A percentile compares a stretch with the other conserved stretches of the same genome.
These are phyloP conservation scores for Fusarium liriodendri DNA, from an alignment of 2,329 filamentous ascomycete species.

Conservation along the genomic window DNA sequence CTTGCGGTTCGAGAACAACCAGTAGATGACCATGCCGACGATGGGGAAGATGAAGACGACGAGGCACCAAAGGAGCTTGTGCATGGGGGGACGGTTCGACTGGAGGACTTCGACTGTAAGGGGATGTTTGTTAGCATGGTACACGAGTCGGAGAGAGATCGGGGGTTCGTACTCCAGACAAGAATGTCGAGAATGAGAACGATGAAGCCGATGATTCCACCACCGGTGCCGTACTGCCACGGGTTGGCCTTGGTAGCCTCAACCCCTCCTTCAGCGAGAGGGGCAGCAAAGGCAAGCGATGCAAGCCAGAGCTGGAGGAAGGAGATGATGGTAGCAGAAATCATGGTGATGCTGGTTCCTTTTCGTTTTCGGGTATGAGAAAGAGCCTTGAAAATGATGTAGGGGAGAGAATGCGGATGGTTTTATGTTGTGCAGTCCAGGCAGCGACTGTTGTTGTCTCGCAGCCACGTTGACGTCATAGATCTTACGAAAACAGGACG, in stretches of 20 bases:
- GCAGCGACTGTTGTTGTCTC: background rate
- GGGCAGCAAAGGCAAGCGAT: conserved; percentile 61
- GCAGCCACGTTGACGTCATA: background rate
- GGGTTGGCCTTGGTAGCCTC: conserved; percentile 53
- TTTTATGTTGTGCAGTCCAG: background rate
- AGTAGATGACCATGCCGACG: conserved; percentile 71
- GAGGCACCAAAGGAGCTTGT: conserved; percentile 72
- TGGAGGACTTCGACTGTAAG: conserved; percentile 71
- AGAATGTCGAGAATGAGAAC: conserved; percentile 72
- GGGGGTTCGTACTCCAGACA: conserved; percentile 65
- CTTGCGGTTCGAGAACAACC: conserved; percentile 70
- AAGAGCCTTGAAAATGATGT: background rate
- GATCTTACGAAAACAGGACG: background rate
- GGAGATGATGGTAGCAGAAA: conserved; percentile 24
- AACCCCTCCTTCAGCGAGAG: conserved; percentile 43
- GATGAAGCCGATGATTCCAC: conserved; percentile 71
- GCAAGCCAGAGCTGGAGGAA: conserved; percentile 55
- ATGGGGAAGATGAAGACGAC: conserved; percentile 74
- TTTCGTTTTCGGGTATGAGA: background rate
- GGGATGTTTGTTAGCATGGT: background rate
- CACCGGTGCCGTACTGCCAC: conserved; percentile 71
- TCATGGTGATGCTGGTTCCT: conserved; percentile 13
- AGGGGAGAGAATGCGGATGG: background rate
- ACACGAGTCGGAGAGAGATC: conserved; percentile 10
- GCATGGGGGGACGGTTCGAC: conserved; percentile 66